A percentile compares a stretch with the other conserved stretches of the same genome.
These are phyloP conservation scores for Leptodontidium sp. DNA, from an alignment of 2,329 filamentous ascomycete genomes.

Conservation along the genomic window DNA sequence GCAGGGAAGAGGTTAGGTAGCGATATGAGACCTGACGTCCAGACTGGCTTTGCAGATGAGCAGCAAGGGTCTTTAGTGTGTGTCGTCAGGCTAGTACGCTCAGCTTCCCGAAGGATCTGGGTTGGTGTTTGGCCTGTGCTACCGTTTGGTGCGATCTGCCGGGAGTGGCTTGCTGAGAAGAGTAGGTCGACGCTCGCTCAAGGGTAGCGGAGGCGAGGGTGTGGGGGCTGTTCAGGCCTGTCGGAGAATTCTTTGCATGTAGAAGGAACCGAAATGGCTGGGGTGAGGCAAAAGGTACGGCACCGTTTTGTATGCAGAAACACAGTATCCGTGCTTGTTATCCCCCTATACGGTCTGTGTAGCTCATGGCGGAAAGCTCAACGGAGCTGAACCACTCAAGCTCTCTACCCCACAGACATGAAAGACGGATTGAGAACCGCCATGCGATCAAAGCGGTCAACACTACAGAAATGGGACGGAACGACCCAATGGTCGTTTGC, in stretches of 20 bases:
- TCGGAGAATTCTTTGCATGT: conserved; percentile 3
- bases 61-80: conserved; percentile 26
- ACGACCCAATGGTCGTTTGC: conserved; percentile 37
- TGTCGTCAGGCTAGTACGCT: conserved; percentile 26
- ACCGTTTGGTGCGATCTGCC: conserved; percentile 34
- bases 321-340: conserved; percentile 16
- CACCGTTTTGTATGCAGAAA: conserved; percentile 1
- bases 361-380: conserved; percentile 7
- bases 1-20: not conserved
- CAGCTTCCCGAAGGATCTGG: conserved; percentile 30
- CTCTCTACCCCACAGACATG: not conserved
- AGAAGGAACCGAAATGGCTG: conserved; percentile 24
- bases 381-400: conserved; percentile 3
- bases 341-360: conserved; percentile 20
- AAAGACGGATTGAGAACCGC: conserved; percentile 21
- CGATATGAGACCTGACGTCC: conserved; percentile 34
- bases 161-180: conserved; percentile 22
- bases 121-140: conserved; percentile 26
- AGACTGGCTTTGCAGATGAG: conserved; percentile 22
- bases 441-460: conserved; percentile 35
- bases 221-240: not conserved
- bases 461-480: conserved; percentile 23
- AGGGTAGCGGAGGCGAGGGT: not conserved
- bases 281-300: conserved; percentile 23
- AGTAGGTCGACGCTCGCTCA: not conserved